A percentile compares a stretch with the other conserved stretches of the same genome.
These are phyloP conservation scores for Sophora flavescens DNA, from an alignment of 306 rosid genomes.

Conservation along the genomic window DNA sequence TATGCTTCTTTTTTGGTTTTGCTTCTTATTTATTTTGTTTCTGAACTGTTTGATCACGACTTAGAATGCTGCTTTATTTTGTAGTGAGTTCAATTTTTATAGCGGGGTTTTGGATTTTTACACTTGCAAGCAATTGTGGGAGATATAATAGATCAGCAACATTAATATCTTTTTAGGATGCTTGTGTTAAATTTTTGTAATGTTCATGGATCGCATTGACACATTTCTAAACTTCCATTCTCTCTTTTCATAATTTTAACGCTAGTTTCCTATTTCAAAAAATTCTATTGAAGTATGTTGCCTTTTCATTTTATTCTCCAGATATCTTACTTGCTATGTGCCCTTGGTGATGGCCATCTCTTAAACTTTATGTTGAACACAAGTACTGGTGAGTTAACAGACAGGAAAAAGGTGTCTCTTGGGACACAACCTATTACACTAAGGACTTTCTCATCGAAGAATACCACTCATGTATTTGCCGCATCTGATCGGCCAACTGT, in stretches of 20 bases:
- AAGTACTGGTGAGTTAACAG: constrained; percentile 82
- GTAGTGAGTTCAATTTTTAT: neutral
- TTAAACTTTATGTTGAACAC: constrained; percentile 86
- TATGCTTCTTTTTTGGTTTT: neutral
- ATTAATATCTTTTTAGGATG: constrained; percentile 26
- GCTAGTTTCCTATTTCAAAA: neutral
- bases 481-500: constrained; percentile 99
- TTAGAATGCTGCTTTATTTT: neutral
- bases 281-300: neutral
- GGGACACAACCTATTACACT: constrained; percentile 99
- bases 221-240: constrained; percentile 19
- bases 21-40: neutral
- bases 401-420: constrained; percentile 96
- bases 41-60: neutral
- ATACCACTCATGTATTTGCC: constrained; percentile 93
- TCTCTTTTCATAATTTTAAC: neutral
- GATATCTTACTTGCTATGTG: constrained; percentile 93
- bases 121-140: neutral
- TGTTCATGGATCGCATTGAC: constrained; percentile 1
- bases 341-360: constrained; percentile 98
- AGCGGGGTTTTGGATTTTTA: constrained; percentile 8
- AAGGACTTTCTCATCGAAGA: constrained; percentile 95
- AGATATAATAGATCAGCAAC: constrained; percentile 25
- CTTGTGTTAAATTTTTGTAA: constrained; percentile 11
- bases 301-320: constrained; percentile 49